A percentile compares a stretch with the other conserved stretches of the same genome.
Evolutionary conservation across 495 filamentous ascomycete genomes (phyloP).

Genomic region (Podospora anserina): DNA sequence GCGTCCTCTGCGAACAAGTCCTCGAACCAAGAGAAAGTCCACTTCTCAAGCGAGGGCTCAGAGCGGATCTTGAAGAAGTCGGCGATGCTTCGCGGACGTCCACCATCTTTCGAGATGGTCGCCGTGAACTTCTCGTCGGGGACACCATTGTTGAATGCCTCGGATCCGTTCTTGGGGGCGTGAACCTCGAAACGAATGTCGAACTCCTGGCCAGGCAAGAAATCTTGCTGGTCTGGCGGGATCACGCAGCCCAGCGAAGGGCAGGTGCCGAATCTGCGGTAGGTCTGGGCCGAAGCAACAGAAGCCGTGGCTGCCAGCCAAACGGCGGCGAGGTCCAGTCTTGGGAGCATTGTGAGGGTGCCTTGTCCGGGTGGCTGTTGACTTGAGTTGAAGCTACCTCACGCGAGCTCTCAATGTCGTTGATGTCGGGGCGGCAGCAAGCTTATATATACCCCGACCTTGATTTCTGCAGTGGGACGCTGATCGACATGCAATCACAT

Average conservation of each 20-base stretch:
- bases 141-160: constrained; percentile 55
- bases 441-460: constrained; percentile 4
- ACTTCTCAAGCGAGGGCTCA: constrained; percentile 63
- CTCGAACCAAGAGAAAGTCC: constrained; percentile 71
- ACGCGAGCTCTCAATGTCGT: constrained; percentile 2
- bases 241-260: constrained; percentile 71
- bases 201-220: constrained; percentile 70
- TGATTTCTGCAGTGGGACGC: not conserved
- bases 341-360: constrained; percentile 31
- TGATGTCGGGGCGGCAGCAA: not conserved
- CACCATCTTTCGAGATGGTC: constrained; percentile 60
- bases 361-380: not conserved
- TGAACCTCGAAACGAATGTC: constrained; percentile 75
- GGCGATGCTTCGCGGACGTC: constrained; percentile 44
- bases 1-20: constrained; percentile 69
- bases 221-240: constrained; percentile 73
- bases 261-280: constrained; percentile 66
- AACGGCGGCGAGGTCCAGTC: constrained; percentile 26
- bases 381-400: constrained; percentile 11
- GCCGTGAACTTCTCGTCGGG: constrained; percentile 68
- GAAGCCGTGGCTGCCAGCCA: constrained; percentile 36
- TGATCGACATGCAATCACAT: constrained; percentile 2
- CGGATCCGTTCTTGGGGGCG: constrained; percentile 70
- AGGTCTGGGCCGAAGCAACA: constrained; percentile 57
- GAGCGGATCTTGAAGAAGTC: constrained; percentile 55